phyloP scores from a whole-genome alignment of 768 basidiomycete genomes.

The Xerocomus brunneocitrinus region DNA sequence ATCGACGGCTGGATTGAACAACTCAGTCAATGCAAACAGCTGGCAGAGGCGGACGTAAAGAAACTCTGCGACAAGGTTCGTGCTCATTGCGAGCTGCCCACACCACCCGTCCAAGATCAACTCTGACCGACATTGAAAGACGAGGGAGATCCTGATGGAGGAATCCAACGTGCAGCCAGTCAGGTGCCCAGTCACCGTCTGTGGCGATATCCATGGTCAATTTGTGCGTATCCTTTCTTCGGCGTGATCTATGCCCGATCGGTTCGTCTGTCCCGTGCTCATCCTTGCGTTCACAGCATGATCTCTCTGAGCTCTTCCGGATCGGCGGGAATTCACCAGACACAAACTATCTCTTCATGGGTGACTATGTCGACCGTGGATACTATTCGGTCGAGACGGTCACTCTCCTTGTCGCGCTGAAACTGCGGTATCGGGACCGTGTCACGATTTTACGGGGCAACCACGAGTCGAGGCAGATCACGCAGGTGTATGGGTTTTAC shows the following conservation, averaged over 20 bases:
- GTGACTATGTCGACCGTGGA: constrained; percentile 98
- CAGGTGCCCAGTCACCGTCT: constrained; percentile 97
- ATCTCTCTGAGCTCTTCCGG: constrained; percentile 96
- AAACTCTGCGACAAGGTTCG: constrained; percentile 95
- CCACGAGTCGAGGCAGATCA: constrained; percentile 99
- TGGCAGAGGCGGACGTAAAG: constrained; percentile 94
- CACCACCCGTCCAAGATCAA: constrained; percentile 20
- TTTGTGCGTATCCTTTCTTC: constrained; percentile 71
- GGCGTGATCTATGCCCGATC: constrained; percentile 25
- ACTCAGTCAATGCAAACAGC: constrained; percentile 94
- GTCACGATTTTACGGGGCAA: constrained; percentile 98
- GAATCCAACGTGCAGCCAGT: constrained; percentile 99
- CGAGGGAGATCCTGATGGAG: constrained; percentile 97
- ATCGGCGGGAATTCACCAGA: constrained; percentile 99
- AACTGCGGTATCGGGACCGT: constrained; percentile 95
- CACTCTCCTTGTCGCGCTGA: constrained; percentile 93
- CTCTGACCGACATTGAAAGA: constrained; percentile 46
- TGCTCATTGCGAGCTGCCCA: not conserved
- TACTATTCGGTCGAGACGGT: constrained; percentile 99
- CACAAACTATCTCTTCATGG: constrained; percentile 99
- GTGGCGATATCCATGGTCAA: constrained; percentile 99
- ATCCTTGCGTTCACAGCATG: constrained; percentile 61
- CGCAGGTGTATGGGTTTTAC: constrained; percentile 99
- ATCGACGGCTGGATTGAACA: constrained; percentile 97
- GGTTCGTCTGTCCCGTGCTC: constrained; percentile 6